Conservation (phyloP, 805 yeast species). For the Candida loeiensis region DNA sequence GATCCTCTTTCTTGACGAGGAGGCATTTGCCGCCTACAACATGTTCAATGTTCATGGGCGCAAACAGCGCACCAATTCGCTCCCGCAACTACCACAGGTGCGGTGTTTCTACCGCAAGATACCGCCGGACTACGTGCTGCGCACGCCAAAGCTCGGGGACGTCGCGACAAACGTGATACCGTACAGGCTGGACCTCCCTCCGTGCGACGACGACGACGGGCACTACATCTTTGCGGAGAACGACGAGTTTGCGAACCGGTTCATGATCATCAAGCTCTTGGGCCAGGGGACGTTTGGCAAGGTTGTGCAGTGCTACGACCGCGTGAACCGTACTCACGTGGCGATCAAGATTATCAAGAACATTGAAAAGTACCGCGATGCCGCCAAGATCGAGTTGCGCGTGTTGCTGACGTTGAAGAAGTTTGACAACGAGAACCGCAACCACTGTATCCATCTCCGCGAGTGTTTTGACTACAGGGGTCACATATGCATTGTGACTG, state of each 20-base stretch:
- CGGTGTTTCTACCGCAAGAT: slow-evolving; percentile 39
- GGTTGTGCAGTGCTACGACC: slow-evolving; percentile 80
- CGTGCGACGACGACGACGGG: slow-evolving; percentile 69
- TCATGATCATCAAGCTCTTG: slow-evolving; percentile 59
- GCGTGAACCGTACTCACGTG: slow-evolving; percentile 52
- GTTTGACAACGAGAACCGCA: slow-evolving; percentile 63
- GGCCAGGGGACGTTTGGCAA: slow-evolving; percentile 95
- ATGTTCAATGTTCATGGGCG: slow-evolving; percentile 34
- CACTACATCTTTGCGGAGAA: slow-evolving; percentile 63
- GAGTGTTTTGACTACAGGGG: slow-evolving; percentile 91
- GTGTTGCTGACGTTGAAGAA: slow-evolving; percentile 70
- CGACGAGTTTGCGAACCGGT: slow-evolving; percentile 70
- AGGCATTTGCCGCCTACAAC: slow-evolving; percentile 41
- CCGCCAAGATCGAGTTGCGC: slow-evolving; percentile 87
- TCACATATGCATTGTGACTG: slow-evolving; percentile 93
- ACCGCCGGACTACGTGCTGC: slow-evolving; percentile 34
- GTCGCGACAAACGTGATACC: slow-evolving; percentile 39
- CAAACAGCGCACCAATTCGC: slow-evolving; percentile 40
- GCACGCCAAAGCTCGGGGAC: slow-evolving; percentile 38
- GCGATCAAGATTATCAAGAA: slow-evolving; percentile 93
- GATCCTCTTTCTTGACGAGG: slow-evolving; percentile 31
- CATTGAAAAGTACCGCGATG: slow-evolving; percentile 91
- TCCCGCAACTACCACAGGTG: slow-evolving; percentile 45
- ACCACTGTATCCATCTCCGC: slow-evolving; percentile 77
- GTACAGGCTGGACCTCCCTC: slow-evolving; percentile 23